These are phyloP conservation scores for Amanita inopinata DNA, from an alignment of 768 basidiomycete genomes.

Conservation along the genomic window DNA sequence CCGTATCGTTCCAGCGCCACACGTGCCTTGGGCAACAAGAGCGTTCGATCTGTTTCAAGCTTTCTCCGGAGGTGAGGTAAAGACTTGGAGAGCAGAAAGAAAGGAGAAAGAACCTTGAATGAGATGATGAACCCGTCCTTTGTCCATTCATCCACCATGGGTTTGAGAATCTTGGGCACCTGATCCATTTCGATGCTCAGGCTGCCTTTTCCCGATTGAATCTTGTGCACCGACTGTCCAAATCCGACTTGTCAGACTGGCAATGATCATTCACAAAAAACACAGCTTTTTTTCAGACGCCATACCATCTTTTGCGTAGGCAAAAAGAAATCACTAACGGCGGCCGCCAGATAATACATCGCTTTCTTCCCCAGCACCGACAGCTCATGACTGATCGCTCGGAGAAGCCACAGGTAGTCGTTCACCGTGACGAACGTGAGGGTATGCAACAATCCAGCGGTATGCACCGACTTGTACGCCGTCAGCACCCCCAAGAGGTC, in stretches of 20 bases:
- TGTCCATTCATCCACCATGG: conserved; percentile 91
- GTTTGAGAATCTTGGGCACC: conserved; percentile 91
- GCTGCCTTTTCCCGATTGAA: conserved; percentile 93
- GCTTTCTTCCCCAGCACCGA: conserved; percentile 55
- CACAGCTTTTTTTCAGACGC: no score
- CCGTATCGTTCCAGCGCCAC: conserved; percentile 88
- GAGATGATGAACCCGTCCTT: conserved; percentile 87
- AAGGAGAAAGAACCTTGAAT: conserved; percentile 78
- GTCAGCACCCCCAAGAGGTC: conserved; percentile 65
- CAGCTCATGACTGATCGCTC: conserved; percentile 75
- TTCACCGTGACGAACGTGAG: conserved; percentile 91
- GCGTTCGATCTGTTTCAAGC: conserved; percentile 83
- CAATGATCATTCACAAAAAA: no score
- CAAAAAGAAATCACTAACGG: conserved; percentile 97
- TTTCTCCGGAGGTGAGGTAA: conserved; percentile 19
- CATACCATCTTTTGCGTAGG: conserved; percentile 86
- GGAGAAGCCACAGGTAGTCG: conserved; percentile 90
- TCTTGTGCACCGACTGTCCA: conserved; percentile 96
- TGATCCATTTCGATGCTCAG: conserved; percentile 97
- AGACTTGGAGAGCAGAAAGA: background rate
- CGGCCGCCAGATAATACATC: conserved; percentile 96
- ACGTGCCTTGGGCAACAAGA: conserved; percentile 87
- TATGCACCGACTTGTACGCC: conserved; percentile 74
- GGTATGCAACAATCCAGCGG: conserved; percentile 65
- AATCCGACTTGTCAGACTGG: no score